Evolutionary conservation across 306 rosid species (phyloP).

Genomic region (Dalbergia cultrata): DNA sequence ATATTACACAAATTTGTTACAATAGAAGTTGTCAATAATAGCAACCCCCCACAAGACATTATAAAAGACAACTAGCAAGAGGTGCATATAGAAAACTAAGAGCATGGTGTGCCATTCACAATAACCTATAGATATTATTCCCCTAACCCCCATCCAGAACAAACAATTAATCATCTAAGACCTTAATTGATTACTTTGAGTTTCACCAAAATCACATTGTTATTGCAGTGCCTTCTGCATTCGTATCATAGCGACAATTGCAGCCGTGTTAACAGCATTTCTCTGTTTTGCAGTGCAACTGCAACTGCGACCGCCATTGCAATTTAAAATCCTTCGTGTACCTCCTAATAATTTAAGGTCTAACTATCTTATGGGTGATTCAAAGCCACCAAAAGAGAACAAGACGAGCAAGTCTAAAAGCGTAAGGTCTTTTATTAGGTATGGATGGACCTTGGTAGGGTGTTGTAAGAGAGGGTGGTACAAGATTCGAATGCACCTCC

Average conservation of each 20-base stretch:
- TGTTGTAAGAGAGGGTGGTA: slow-evolving; percentile 53
- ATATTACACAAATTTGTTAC: neutral
- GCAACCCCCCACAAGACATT: slow-evolving; percentile 12
- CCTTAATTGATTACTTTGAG: neutral
- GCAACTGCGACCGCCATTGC: too few species aligned
- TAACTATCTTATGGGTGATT: neutral
- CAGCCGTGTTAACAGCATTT: too few species aligned
- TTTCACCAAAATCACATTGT: neutral
- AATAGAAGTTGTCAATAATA: neutral
- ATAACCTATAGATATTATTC: too few species aligned
- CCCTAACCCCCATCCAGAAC: too few species aligned
- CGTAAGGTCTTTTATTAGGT: neutral
- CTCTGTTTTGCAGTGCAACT: too few species aligned
- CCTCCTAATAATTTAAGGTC: neutral
- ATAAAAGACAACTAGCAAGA: neutral
- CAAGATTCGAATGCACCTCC: slow-evolving; percentile 45
- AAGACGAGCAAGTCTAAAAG: neutral
- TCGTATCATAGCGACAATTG: too few species aligned
- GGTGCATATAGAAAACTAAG: neutral
- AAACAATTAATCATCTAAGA: too few species aligned
- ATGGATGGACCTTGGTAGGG: slow-evolving; percentile 46
- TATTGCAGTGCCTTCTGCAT: too few species aligned
- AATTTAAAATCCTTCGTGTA: too few species aligned
- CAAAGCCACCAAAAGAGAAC: neutral
- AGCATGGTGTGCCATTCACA: neutral